Conservation (phyloP, 164 flowering plant species). For the Euptelea pleiosperma region DNA sequence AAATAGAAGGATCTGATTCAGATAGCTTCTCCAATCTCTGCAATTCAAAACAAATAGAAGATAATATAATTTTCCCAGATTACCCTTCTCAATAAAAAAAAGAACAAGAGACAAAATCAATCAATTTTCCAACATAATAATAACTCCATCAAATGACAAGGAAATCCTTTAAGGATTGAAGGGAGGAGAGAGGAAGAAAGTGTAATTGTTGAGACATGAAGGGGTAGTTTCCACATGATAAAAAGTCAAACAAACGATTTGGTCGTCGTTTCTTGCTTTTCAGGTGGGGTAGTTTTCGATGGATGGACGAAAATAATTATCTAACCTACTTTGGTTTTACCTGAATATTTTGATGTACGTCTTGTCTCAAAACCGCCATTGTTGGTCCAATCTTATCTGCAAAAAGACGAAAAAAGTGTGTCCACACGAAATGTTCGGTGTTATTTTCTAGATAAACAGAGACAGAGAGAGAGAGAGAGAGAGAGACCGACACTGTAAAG, state of each 20-base stretch:
- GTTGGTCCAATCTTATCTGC: slow-evolving; percentile 96
- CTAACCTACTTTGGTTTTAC: slow-evolving; percentile 17
- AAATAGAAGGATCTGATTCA: slow-evolving; percentile 49
- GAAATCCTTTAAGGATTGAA: too few relatives aligned
- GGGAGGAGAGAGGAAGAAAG: background rate
- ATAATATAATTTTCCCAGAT: background rate
- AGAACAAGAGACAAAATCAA: background rate
- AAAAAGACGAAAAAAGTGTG: slow-evolving; percentile 13
- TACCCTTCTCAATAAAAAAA: background rate
- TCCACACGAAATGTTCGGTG: slow-evolving; percentile 3
- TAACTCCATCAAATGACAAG: too few relatives aligned
- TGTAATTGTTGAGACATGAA: background rate
- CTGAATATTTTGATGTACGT: slow-evolving; percentile 69
- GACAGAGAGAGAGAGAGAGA: slow-evolving; percentile 9
- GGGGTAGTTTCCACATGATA: background rate
- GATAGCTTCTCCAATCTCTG: slow-evolving; percentile 62
- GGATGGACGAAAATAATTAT: background rate
- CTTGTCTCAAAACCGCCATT: slow-evolving; percentile 87
- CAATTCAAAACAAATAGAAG: background rate
- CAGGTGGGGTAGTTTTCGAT: background rate
- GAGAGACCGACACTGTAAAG: too few relatives aligned
- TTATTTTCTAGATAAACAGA: background rate
- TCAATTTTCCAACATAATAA: too few relatives aligned
- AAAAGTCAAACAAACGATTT: background rate
- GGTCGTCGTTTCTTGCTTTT: background rate